Evolutionary conservation across 345 rosid species (phyloP), one percentile per base, ranked within the genome.

Genomic region (Cardamine chenopodiifolia): DNA sequence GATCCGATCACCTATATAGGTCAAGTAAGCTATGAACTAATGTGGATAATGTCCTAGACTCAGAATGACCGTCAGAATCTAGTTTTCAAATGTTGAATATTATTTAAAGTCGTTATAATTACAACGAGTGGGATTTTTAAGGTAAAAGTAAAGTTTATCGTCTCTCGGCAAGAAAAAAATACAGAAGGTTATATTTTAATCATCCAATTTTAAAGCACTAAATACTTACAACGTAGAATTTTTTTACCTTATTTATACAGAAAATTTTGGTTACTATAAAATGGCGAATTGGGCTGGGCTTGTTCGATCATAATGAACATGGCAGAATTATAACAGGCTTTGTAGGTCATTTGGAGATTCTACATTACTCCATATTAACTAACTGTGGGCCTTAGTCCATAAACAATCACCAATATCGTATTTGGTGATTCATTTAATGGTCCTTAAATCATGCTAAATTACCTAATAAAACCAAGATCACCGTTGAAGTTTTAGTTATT

Each of bases 311-410:
- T 7, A 35, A 6, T 4, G 22, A 19, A 25, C 19, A 62, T 6
- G 23, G 22, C 1, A 40, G 34, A 8, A 4, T 3, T 19, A 29
- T 8, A 70, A 29, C 19, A 23, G 56, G 53, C 68, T 61, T 61
- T 25, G 0, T 52, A 6, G 23, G 14, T 5, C n/a, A 26, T 7
- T 23, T 22, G 26, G 11, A 19, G 31, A 11, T 5, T 26, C 14
- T 35, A 7, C 35, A 47, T 22, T 44, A 34, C 25, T 25, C 39
- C 19, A 1, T 28, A 29, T 5, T 10, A 4, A 17, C 13, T 28
- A 13, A 19, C 2, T 12, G 13, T 73, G 65, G 77, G 65, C 71
- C 57, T 55, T 64, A 52, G n/a, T 44, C 19, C 64, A 73, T 22
- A 50, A 66, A 23, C 9, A 32, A 8, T 11, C 8, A 42, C 19